These are phyloP conservation scores for Debaryomyces coudertii DNA, from an alignment of 1,139 yeast genomes.

Conservation along the genomic window DNA sequence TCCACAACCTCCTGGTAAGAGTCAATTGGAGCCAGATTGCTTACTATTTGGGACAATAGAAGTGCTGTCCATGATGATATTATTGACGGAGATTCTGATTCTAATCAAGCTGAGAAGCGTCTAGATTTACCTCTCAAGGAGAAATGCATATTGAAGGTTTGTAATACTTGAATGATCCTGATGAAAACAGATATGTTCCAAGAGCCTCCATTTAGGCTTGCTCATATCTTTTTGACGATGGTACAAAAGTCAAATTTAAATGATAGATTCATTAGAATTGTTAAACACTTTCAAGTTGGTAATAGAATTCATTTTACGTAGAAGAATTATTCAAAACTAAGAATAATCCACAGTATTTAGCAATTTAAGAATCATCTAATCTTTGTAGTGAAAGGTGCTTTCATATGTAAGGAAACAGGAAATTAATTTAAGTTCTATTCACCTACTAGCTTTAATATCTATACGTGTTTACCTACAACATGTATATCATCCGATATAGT, in stretches of 20 bases:
- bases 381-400: too few species aligned
- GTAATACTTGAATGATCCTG: slow-evolving; percentile 27
- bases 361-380: too few species aligned
- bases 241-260: background rate
- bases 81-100: slow-evolving; percentile 46
- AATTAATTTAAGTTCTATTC: too few species aligned
- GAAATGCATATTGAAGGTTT: slow-evolving; percentile 47
- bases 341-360: too few species aligned
- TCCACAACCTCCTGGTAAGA: slow-evolving; percentile 59
- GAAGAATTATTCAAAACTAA: too few species aligned
- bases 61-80: slow-evolving; percentile 47
- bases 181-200: slow-evolving; percentile 2
- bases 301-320: too few species aligned
- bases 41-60: slow-evolving; percentile 57
- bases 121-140: slow-evolving; percentile 51
- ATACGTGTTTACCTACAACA: too few species aligned
- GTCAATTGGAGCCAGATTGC: slow-evolving; percentile 60
- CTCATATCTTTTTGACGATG: too few species aligned
- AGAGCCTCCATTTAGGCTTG: background rate
- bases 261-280: background rate
- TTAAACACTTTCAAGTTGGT: too few species aligned
- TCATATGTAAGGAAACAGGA: too few species aligned
- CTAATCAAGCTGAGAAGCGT: slow-evolving; percentile 39
- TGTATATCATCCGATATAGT: slow-evolving; percentile 59
- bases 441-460: too few species aligned